A percentile compares a stretch with the other conserved stretches of the same genome.
Evolutionary conservation across 176 grass and related monocot genomes (phyloP).

Genomic region (Carex pumila): DNA sequence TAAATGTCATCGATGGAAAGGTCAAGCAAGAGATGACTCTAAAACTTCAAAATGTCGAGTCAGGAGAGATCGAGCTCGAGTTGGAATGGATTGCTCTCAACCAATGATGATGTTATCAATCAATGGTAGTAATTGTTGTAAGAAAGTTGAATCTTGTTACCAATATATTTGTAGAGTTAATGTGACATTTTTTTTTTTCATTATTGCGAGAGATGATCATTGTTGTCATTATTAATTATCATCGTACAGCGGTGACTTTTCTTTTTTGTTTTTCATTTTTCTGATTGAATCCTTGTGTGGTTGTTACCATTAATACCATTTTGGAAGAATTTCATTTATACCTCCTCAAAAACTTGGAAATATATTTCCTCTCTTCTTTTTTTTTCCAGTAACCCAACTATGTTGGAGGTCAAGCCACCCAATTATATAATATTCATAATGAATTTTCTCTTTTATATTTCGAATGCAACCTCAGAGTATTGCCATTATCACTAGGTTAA

Average conservation of each 20-base stretch:
- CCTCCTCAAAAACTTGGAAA: no score
- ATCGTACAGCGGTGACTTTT: no score
- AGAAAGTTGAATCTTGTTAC: background rate
- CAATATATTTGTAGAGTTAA: background rate
- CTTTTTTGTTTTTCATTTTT: no score
- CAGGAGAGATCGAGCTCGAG: conserved; percentile 48
- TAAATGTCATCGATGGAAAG: conserved; percentile 45
- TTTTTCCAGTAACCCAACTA: no score
- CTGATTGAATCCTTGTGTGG: background rate
- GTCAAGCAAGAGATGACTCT: conserved; percentile 52
- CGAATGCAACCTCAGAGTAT: no score
- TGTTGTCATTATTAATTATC: background rate
- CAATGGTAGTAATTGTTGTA: background rate
- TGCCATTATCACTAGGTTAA: no score
- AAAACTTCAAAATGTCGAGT: conserved; percentile 63
- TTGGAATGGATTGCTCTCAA: conserved; percentile 69
- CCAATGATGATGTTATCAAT: conserved; percentile 12
- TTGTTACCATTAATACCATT: no score
- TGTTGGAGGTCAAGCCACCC: no score
- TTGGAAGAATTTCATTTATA: no score
- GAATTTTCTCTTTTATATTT: no score
- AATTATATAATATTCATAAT: no score
- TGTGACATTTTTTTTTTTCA: background rate
- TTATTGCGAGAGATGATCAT: background rate
- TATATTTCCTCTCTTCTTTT: no score